Evolutionary conservation across 1,284 basidiomycete species (phyloP).

Genomic region (Volvariella surrecta): DNA sequence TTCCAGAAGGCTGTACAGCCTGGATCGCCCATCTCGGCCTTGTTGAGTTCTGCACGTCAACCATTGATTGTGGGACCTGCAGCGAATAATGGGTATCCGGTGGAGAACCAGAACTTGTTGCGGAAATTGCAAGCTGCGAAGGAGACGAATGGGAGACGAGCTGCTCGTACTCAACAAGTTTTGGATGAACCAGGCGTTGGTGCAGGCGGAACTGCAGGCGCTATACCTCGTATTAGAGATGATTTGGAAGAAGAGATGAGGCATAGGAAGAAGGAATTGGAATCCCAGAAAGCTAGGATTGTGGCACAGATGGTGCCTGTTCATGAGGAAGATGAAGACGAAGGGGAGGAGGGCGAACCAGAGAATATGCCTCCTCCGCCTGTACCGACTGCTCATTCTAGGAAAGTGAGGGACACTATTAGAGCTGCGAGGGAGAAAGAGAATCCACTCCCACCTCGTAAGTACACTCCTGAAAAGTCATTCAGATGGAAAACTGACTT

Average conservation of each 20-base stretch:
- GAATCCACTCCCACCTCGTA: conserved; percentile 1
- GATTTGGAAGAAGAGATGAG: conserved; percentile 42
- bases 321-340: conserved; percentile 29
- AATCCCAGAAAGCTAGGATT: conserved; percentile 82
- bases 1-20: conserved; percentile 95
- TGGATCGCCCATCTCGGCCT: conserved; percentile 87
- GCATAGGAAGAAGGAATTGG: conserved; percentile 62
- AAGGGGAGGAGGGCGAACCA: conserved; percentile 24
- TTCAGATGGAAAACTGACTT: too few species aligned
- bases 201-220: conserved; percentile 8
- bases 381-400: conserved; percentile 3
- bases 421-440: conserved; percentile 10
- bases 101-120: conserved; percentile 17
- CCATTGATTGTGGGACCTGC: conserved; percentile 70
- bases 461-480: too few species aligned
- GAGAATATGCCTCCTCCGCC: conserved; percentile 23
- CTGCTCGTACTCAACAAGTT: conserved; percentile 4
- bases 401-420: conserved; percentile 4
- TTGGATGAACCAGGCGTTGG: conserved; percentile 4
- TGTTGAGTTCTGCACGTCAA: conserved; percentile 84
- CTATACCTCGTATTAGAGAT: conserved; percentile 12
- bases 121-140: conserved; percentile 35
- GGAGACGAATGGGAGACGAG: conserved; percentile 26
- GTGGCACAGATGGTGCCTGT: conserved; percentile 83
- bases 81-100: conserved; percentile 7